Conservation (phyloP, 495 filamentous ascomycete species). For the Annulohypoxylon bovei region DNA sequence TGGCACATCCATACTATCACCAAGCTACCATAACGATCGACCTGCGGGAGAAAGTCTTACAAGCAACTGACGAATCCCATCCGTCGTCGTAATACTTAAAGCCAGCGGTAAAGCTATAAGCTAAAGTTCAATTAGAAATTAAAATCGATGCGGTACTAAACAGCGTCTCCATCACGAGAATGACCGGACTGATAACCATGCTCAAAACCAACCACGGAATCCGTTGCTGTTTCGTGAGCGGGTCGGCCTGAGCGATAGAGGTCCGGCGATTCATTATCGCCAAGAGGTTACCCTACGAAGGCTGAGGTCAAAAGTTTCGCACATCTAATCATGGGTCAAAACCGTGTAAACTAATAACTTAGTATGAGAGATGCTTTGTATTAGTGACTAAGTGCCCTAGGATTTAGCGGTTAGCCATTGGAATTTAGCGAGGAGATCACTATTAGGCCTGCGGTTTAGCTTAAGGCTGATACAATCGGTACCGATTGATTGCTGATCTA, state of each 20-base stretch:
- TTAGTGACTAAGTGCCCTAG: no score
- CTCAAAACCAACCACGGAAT: background rate
- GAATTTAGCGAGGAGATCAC: no score
- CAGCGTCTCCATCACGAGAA: background rate
- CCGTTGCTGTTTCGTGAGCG: background rate
- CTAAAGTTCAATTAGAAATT: background rate
- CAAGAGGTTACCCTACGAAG: background rate
- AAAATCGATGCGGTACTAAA: background rate
- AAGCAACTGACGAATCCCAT: background rate
- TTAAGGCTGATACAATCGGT: no score
- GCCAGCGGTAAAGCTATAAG: background rate
- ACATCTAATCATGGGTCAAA: no score
- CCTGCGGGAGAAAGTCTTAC: background rate
- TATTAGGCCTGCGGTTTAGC: no score
- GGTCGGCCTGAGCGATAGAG: background rate
- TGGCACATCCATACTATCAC: no score
- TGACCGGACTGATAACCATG: background rate
- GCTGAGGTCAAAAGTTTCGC: no score
- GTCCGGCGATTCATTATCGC: background rate
- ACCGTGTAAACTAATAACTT: no score
- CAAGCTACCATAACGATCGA: background rate
- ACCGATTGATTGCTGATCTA: no score
- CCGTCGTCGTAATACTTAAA: background rate
- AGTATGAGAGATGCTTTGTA: no score
- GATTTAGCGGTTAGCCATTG: no score